A percentile compares a stretch with the other conserved stretches of the same genome.
phyloP scores from a whole-genome alignment of 345 rosid genomes.

The Lepidium aucheri region DNA sequence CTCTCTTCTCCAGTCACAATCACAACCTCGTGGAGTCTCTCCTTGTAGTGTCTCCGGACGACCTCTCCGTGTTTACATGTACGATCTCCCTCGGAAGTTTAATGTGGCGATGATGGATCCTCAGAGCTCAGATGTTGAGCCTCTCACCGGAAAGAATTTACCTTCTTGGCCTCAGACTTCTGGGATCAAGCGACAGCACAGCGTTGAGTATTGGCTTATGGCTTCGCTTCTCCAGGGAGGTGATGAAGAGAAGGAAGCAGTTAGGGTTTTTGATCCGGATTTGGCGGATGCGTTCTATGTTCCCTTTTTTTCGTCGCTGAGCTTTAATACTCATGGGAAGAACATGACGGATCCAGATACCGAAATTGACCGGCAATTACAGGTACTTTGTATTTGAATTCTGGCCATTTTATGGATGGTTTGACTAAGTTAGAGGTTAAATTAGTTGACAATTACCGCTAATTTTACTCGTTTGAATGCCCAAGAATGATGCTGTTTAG shows the following conservation, averaged over 20 bases:
- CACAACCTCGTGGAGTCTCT: constrained; percentile 10
- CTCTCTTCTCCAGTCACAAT: constrained; percentile 39
- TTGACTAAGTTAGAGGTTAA: neutral
- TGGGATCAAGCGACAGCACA: constrained; percentile 71
- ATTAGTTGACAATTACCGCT: neutral
- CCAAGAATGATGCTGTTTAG: neutral
- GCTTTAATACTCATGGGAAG: constrained; percentile 85
- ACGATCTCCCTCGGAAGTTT: constrained; percentile 82
- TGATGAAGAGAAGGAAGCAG: constrained; percentile 44
- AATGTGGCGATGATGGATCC: constrained; percentile 70
- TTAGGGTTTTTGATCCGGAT: constrained; percentile 93
- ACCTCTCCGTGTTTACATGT: constrained; percentile 77
- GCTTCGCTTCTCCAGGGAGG: constrained; percentile 63
- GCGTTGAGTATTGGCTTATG: constrained; percentile 97
- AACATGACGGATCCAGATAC: constrained; percentile 95
- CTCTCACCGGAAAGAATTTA: constrained; percentile 48
- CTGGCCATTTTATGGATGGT: neutral
- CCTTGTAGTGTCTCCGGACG: constrained; percentile 14
- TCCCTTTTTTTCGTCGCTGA: constrained; percentile 88
- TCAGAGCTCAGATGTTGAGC: constrained; percentile 32
- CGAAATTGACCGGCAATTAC: constrained; percentile 71
- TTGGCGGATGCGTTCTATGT: constrained; percentile 78
- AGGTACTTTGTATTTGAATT: constrained; percentile 38
- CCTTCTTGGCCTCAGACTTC: constrained; percentile 64
- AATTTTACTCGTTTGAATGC: neutral